A percentile compares a stretch with the other conserved stretches of the same genome.
phyloP scores from a whole-genome alignment of 768 basidiomycete species.

The Hypholoma sublateritium region DNA sequence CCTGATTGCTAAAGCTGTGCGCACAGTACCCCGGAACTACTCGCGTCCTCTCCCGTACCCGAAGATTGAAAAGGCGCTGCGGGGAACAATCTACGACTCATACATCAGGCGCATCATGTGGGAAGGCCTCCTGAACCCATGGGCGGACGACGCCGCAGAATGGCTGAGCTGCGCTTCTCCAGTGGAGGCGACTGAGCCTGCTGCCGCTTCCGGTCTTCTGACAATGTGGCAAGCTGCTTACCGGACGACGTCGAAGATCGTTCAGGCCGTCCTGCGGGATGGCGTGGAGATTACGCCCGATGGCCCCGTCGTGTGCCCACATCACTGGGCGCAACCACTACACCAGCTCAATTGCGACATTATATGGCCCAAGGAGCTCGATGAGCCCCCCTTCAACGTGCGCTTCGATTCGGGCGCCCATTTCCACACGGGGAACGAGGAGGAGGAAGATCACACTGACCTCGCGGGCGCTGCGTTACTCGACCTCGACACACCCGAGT shows the following conservation, averaged over 20 bases:
- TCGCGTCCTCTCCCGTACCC: slow-evolving; percentile 66
- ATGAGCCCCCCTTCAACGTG: slow-evolving; percentile 41
- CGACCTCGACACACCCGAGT: slow-evolving; percentile 82
- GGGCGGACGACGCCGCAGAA: slow-evolving; percentile 52
- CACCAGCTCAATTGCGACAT: slow-evolving; percentile 81
- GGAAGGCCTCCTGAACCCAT: slow-evolving; percentile 78
- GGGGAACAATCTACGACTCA: slow-evolving; percentile 83
- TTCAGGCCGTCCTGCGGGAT: slow-evolving; percentile 7
- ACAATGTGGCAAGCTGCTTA: slow-evolving; percentile 17
- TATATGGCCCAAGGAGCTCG: slow-evolving; percentile 76
- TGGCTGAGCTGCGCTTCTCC: slow-evolving; percentile 73
- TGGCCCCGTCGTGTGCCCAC: slow-evolving; percentile 60
- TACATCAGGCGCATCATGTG: slow-evolving; percentile 84
- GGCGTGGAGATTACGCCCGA: slow-evolving; percentile 28
- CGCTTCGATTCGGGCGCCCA: slow-evolving; percentile 17
- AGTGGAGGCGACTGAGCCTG: neutral
- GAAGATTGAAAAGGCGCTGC: slow-evolving; percentile 64
- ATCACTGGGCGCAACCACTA: slow-evolving; percentile 72
- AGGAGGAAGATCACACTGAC: slow-evolving; percentile 9
- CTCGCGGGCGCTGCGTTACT: slow-evolving; percentile 25
- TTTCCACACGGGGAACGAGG: slow-evolving; percentile 8
- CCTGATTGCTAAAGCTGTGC: slow-evolving; percentile 81
- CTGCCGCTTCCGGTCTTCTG: slow-evolving; percentile 7
- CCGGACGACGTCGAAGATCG: slow-evolving; percentile 1
- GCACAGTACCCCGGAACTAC: slow-evolving; percentile 75